Evolutionary conservation across 2,329 filamentous ascomycete species (phyloP).

Genomic region (Aspergillus sp.): DNA sequence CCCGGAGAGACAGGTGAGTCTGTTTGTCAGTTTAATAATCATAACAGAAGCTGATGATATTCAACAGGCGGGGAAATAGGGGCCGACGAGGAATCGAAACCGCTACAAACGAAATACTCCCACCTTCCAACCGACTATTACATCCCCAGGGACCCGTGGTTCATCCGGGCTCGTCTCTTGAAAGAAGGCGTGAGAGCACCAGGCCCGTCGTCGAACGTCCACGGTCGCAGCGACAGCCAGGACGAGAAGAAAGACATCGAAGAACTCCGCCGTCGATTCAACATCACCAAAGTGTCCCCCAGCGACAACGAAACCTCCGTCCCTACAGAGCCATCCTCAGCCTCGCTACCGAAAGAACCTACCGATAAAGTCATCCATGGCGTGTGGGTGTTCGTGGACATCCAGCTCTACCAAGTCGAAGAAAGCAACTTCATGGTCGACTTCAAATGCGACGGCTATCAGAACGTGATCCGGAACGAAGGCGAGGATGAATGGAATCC

Average conservation of each 20-base stretch:
- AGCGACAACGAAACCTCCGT: constrained; percentile 25
- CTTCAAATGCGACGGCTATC: constrained; percentile 97
- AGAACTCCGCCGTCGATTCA: constrained; percentile 33
- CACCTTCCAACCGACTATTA: constrained; percentile 56
- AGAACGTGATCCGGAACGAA: constrained; percentile 61
- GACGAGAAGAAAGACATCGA: constrained; percentile 36
- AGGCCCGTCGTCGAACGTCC: constrained; percentile 18
- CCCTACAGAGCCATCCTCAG: constrained; percentile 11
- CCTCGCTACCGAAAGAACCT: constrained; percentile 27
- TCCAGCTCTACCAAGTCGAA: constrained; percentile 93
- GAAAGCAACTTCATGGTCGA: constrained; percentile 89
- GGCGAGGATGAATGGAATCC: constrained; percentile 40
- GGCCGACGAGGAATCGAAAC: constrained; percentile 27
- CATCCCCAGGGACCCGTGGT: constrained; percentile 90
- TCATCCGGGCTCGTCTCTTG: constrained; percentile 81
- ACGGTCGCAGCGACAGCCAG: constrained; percentile 22
- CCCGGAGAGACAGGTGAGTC: constrained; percentile 32
- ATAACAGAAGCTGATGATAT: too few relatives aligned
- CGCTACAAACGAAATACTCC: constrained; percentile 38
- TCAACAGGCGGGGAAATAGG: constrained; percentile 17
- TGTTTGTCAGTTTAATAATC: not conserved
- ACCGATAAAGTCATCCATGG: constrained; percentile 51
- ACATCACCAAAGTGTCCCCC: constrained; percentile 25
- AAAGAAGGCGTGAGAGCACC: constrained; percentile 65
- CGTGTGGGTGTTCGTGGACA: constrained; percentile 89